Percentiles rank a stretch among this genome's conserved stretches.
phyloP scores from a whole-genome alignment of 2,329 filamentous ascomycete species.

The Bretziella fagacearum region DNA sequence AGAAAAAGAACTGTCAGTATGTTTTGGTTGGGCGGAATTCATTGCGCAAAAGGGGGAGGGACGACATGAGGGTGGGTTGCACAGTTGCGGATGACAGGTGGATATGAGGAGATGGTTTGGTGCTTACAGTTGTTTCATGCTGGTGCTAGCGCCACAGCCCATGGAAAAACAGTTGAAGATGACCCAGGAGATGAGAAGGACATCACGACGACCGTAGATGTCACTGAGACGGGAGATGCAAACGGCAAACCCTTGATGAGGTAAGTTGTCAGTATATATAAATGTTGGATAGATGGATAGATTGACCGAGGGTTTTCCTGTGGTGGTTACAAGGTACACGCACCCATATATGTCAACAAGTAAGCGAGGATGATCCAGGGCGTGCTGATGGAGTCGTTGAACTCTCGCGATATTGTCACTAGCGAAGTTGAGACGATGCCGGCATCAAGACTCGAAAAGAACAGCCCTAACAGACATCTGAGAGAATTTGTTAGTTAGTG shows the following conservation, averaged over 20 bases:
- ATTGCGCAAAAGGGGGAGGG: too few species aligned
- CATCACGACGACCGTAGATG: conserved; percentile 37
- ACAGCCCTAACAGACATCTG: conserved; percentile 28
- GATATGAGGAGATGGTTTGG: not conserved
- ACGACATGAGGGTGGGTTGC: not conserved
- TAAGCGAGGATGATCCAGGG: conserved; percentile 41
- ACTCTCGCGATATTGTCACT: conserved; percentile 36
- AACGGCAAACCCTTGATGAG: conserved; percentile 33
- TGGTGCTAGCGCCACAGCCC: conserved; percentile 32
- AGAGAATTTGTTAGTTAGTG: conserved; percentile 15
- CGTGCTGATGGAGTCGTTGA: conserved; percentile 33
- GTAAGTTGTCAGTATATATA: not conserved
- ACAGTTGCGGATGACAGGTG: not conserved
- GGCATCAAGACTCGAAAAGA: conserved; percentile 40
- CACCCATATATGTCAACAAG: conserved; percentile 39
- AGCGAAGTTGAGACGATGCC: conserved; percentile 42
- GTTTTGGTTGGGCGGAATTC: too few species aligned
- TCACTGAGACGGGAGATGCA: conserved; percentile 42
- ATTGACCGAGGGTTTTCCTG: not conserved
- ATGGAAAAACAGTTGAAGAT: conserved; percentile 39
- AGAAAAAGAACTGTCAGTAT: too few species aligned
- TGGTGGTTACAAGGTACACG: conserved; percentile 13
- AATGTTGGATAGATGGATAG: not conserved
- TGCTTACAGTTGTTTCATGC: conserved; percentile 34
- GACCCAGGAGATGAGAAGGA: conserved; percentile 34